A percentile compares a stretch with the other conserved stretches of the same genome.
These are phyloP conservation scores for Lotmaria passim DNA, from an alignment of 208 protist species.

Conservation along the genomic window DNA sequence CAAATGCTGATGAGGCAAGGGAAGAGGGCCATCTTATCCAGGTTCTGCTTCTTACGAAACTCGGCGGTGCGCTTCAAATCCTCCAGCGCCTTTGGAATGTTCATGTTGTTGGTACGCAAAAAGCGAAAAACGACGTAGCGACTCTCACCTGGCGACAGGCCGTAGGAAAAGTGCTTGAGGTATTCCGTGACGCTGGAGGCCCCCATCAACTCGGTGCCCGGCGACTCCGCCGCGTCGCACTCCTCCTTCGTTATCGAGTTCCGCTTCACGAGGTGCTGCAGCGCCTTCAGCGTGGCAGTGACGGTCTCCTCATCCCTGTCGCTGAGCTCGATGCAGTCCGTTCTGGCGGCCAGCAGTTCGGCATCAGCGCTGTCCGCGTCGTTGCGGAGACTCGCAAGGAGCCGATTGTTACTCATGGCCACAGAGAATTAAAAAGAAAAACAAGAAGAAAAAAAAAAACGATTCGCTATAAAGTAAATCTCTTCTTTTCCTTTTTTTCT, in stretches of 20 bases:
- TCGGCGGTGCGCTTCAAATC: conserved; percentile 34
- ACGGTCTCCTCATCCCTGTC: conserved; percentile 7
- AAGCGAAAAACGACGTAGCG: conserved; percentile 48
- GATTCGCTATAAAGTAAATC: too few species aligned
- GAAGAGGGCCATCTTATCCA: conserved; percentile 65
- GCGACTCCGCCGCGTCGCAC: background rate
- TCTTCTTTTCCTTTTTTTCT: too few species aligned
- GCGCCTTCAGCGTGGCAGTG: conserved; percentile 16
- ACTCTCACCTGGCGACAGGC: conserved; percentile 30
- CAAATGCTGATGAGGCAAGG: conserved; percentile 55
- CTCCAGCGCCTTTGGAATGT: conserved; percentile 37
- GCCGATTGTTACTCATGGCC: background rate
- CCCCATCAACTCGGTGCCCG: background rate
- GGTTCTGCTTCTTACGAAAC: conserved; percentile 51
- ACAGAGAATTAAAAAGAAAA: background rate
- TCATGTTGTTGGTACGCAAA: conserved; percentile 43
- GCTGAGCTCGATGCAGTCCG: conserved; percentile 22
- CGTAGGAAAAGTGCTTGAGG: conserved; percentile 36
- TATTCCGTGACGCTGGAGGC: conserved; percentile 10
- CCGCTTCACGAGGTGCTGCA: conserved; percentile 18
- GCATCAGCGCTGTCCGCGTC: conserved; percentile 6
- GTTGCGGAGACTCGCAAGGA: background rate
- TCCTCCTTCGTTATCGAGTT: background rate
- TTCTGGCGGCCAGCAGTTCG: conserved; percentile 13
- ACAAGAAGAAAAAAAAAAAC: conserved; percentile 2